Evolutionary conservation across 352 stramenopile species (phyloP).

Genomic region (Globisporangium viniferum): DNA sequence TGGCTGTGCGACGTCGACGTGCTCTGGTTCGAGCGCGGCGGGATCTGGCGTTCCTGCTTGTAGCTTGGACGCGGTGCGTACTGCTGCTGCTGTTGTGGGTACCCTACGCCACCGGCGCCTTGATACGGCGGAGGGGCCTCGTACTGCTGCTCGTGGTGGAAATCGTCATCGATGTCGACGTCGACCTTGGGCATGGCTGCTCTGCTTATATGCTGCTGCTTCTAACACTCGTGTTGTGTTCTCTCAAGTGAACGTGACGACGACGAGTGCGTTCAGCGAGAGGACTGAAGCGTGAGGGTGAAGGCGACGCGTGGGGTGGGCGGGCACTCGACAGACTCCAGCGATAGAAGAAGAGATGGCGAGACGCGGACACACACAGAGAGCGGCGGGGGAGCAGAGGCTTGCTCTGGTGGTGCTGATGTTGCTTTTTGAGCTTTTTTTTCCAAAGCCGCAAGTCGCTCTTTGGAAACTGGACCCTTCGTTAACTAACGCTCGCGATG

Average conservation of each 20-base stretch:
- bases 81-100: constrained; percentile 13
- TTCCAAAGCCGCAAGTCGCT: too few relatives aligned
- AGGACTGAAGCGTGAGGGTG: too few relatives aligned
- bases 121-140: constrained; percentile 9
- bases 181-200: constrained; percentile 28
- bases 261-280: not conserved
- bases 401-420: not conserved
- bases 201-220: not conserved
- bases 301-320: not conserved
- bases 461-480: constrained; percentile 2
- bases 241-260: not conserved
- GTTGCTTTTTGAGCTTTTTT: not conserved
- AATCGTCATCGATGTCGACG: constrained; percentile 40
- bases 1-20: constrained; percentile 19
- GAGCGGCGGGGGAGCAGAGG: not conserved
- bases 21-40: constrained; percentile 12
- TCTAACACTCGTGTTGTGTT: not conserved
- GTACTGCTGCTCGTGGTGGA: constrained; percentile 13
- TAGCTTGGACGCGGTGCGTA: constrained; percentile 10
- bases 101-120: constrained; percentile 13
- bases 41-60: constrained; percentile 18
- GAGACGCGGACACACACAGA: not conserved
- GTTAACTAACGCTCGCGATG: not conserved
- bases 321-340: not conserved
- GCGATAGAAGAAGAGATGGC: not conserved